A percentile compares a stretch with the other conserved stretches of the same genome.
These are phyloP conservation scores for Glycine soja DNA, from an alignment of 306 rosid species.

Conservation along the genomic window DNA sequence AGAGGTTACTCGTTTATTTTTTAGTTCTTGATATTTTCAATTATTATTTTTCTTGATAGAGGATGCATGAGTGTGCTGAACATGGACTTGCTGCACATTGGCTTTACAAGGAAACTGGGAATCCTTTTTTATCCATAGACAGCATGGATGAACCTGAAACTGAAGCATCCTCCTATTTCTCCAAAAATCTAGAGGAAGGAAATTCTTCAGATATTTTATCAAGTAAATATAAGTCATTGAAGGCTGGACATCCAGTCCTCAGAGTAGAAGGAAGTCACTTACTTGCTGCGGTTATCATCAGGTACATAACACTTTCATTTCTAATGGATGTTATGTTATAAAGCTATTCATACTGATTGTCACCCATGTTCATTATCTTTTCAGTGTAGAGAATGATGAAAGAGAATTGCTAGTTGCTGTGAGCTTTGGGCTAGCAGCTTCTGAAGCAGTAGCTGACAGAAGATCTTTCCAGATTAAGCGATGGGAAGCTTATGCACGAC, in stretches of 20 bases:
- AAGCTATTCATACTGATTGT: conserved; percentile 19
- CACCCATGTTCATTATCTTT: conserved; percentile 43
- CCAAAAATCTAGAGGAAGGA: conserved; percentile 66
- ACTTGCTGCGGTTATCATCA: conserved; percentile 86
- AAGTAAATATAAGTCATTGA: conserved; percentile 69
- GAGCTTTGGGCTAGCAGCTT: conserved; percentile 83
- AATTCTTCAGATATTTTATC: conserved; percentile 60
- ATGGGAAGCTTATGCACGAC: conserved; percentile 90
- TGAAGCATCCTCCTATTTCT: conserved; percentile 63
- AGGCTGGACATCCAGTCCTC: conserved; percentile 94
- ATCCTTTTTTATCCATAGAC: conserved; percentile 57
- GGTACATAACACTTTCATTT: conserved; percentile 54
- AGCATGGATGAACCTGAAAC: conserved; percentile 64
- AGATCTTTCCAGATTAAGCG: conserved; percentile 81
- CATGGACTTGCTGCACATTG: conserved; percentile 99
- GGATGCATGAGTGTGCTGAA: conserved; percentile 97
- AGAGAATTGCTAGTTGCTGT: conserved; percentile 91
- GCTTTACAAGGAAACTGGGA: conserved; percentile 93
- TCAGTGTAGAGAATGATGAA: conserved; percentile 84
- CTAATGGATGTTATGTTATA: conserved; percentile 13
- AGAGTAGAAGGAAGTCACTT: conserved; percentile 96
- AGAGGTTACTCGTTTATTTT: conserved; percentile 31
- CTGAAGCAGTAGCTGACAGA: conserved; percentile 91
- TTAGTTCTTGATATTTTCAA: conserved; percentile 38
- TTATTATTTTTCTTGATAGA: conserved; percentile 56